Evolutionary conservation across 768 basidiomycete species (phyloP).

Genomic region (Punctularia strigosozonata): DNA sequence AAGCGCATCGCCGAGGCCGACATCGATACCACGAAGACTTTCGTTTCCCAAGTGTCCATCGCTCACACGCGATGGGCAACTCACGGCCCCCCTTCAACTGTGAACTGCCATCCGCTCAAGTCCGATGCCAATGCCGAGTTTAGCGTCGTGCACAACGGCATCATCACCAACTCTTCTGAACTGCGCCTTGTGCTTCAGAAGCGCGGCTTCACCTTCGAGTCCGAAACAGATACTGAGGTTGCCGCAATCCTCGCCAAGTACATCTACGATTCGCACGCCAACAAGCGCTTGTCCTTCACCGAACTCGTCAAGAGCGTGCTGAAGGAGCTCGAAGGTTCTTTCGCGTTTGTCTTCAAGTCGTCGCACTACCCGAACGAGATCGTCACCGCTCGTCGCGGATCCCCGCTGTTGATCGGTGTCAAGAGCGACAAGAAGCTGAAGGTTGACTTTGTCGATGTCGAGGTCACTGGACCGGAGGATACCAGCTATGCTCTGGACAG

Average conservation of each 20-base stretch:
- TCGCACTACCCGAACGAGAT: constrained; percentile 91
- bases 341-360: constrained; percentile 99
- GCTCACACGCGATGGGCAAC: constrained; percentile 99
- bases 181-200: constrained; percentile 90
- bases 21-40: constrained; percentile 66
- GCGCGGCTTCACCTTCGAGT: constrained; percentile 87
- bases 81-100: constrained; percentile 78
- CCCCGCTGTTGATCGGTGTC: constrained; percentile 92
- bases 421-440: constrained; percentile 99
- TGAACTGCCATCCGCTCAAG: constrained; percentile 93
- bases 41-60: constrained; percentile 85
- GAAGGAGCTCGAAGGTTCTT: constrained; percentile 97
- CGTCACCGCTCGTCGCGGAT: constrained; percentile 93
- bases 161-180: constrained; percentile 89
- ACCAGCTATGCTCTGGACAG: too few species aligned
- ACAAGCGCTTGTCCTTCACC: constrained; percentile 80
- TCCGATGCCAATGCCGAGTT: constrained; percentile 78
- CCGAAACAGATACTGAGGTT: constrained; percentile 96
- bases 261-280: constrained; percentile 86
- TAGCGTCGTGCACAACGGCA: constrained; percentile 95
- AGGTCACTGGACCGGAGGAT: constrained; percentile 67
- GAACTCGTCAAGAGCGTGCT: constrained; percentile 89
- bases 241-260: constrained; percentile 96
- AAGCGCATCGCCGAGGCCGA: constrained; percentile 70
- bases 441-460: constrained; percentile 99